Evolutionary conservation across 2,329 filamentous ascomycete genomes (phyloP).

Genomic region (Fusarium anthophilum): DNA sequence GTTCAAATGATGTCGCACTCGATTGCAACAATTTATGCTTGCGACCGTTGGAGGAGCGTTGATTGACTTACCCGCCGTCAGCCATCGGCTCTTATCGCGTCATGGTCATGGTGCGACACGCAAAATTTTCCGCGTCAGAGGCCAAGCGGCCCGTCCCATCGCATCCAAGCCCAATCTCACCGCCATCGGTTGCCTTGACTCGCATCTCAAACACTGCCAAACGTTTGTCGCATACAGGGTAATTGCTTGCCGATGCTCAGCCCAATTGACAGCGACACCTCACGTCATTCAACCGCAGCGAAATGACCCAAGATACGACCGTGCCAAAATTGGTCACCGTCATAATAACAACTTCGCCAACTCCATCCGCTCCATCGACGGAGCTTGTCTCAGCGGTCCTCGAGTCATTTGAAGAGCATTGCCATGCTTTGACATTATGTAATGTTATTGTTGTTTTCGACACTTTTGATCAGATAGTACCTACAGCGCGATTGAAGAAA

Average conservation of each 20-base stretch:
- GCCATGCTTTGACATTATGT: constrained; percentile 52
- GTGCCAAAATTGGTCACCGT: constrained; percentile 39
- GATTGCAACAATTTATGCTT: neutral
- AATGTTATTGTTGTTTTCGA: constrained; percentile 62
- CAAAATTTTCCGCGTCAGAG: constrained; percentile 14
- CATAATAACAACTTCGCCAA: constrained; percentile 65
- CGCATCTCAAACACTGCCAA: neutral
- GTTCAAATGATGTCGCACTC: neutral
- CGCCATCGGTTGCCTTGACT: constrained; percentile 4
- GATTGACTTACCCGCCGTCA: neutral
- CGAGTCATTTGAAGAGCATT: constrained; percentile 56
- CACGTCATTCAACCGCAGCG: neutral
- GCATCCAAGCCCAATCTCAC: constrained; percentile 1
- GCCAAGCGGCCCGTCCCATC: constrained; percentile 20
- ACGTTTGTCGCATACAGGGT: constrained; percentile 8
- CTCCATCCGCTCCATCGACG: constrained; percentile 62
- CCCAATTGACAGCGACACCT: neutral
- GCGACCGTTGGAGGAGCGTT: neutral
- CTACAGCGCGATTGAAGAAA: constrained; percentile 59
- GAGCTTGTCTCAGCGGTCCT: constrained; percentile 60
- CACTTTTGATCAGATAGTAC: constrained; percentile 58
- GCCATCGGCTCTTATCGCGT: neutral
- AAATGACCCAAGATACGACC: constrained; percentile 13
- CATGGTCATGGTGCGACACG: neutral
- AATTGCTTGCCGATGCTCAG: neutral